Base-by-base conservation (phyloP, 805 yeast species). In the Nakazawaea laoshanensis region DNA sequence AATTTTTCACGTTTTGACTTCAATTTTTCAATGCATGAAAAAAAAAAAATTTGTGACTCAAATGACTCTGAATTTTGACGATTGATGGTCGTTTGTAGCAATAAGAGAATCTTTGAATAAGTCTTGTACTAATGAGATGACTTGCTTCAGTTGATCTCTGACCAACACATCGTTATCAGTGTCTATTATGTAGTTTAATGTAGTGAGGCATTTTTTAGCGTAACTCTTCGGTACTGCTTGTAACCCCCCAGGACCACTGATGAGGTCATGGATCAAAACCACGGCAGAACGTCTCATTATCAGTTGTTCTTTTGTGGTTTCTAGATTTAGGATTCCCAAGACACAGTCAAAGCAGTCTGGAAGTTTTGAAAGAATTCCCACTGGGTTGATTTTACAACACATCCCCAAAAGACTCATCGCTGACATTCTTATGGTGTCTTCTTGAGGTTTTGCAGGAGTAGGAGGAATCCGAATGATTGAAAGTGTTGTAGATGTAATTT, bases 341-440 rank as follows among this genome's bases (percentile, higher is more conserved):
- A 84, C 74, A 48, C 94, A 77, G 47, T 87, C 96, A 27, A 84
- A 54, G 7, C 79, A 66, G 32, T 77, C 81, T 1, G 52, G 49
- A 8, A 86, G 54, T 37, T 63, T 57, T 1, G 52, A 46, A 0
- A 59, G 25, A 1, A 85, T 45, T 0, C 80, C 82, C 5, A 55
- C 33, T 1, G 87, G 77, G 38, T 75, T 74, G 1, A 59, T 58
- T 41, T 71, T 70, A 45, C 87, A 70, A 23, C 81, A 60, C 5
- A 70, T 58, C 19, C 96, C 95, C n/a, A 89, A 51, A 10, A 92
- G 53, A 0, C 96, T 83, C 74, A 88, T 69, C 0, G 95, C 72
- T 2, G 96, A 88, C 81, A 86, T 77, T 43, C 96, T 63, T 24
- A 87, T 42, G 24, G 77, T 66, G 37, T 66, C 60, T 95, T 10